Evolutionary conservation across 1,139 yeast species (phyloP).

Genomic region (Pichia sp.): DNA sequence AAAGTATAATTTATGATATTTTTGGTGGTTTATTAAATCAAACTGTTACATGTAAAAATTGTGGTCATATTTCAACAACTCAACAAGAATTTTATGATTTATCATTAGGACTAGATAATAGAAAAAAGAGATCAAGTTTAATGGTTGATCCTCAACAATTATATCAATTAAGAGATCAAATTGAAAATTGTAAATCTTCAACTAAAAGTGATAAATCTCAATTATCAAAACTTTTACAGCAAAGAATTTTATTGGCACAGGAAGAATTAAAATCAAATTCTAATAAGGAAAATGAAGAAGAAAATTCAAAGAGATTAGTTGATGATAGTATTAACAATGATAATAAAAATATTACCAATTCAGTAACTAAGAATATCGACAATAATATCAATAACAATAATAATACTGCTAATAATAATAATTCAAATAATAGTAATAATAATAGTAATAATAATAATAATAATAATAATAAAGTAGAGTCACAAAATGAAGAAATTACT

Average conservation of each 20-base stretch:
- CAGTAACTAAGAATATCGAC: constrained; percentile 7
- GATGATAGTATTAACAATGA: not conserved
- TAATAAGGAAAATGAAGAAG: constrained; percentile 15
- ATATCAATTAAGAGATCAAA: constrained; percentile 23
- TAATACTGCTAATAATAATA: not conserved
- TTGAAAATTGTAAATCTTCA: constrained; percentile 23
- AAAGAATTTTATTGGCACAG: constrained; percentile 24
- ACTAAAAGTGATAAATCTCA: constrained; percentile 19
- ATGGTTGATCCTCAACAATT: constrained; percentile 24
- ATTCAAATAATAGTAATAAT: not conserved
- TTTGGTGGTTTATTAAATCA: constrained; percentile 90
- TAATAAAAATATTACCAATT: constrained; percentile 5
- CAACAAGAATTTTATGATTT: constrained; percentile 92
- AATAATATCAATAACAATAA: not conserved
- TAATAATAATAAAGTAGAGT: not conserved
- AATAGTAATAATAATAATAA: not conserved
- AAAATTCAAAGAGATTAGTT: not conserved
- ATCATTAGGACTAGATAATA: constrained; percentile 59
- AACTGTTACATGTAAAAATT: constrained; percentile 71
- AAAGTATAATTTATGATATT: constrained; percentile 81
- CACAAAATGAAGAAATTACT: not conserved
- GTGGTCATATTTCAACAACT: constrained; percentile 79
- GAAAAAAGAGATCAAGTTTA: constrained; percentile 37
- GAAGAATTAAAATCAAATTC: constrained; percentile 22
- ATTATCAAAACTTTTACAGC: constrained; percentile 25